phyloP scores from a whole-genome alignment of 2,329 filamentous ascomycete species.

The Arthrobotrys iridis region DNA sequence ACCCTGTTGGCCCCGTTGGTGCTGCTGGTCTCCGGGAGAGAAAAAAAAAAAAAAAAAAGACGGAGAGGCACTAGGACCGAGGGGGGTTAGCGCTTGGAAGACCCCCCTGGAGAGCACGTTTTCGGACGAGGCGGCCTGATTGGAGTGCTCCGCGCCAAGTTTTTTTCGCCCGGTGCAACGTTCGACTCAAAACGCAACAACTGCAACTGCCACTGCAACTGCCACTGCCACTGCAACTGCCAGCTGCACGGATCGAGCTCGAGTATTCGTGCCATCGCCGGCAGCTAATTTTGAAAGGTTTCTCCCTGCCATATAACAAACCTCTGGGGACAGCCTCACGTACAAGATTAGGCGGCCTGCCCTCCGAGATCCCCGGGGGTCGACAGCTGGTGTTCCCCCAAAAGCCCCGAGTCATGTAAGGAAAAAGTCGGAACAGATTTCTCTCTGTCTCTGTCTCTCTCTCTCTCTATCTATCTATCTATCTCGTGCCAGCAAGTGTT shows the following conservation, averaged over 20 bases:
- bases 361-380: conserved; percentile 1
- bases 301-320: conserved; percentile 16
- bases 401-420: conserved; percentile 24
- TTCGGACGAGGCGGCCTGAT: conserved; percentile 38
- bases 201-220: no score
- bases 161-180: conserved; percentile 25
- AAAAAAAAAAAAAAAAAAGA: background rate
- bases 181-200: conserved; percentile 44
- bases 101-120: conserved; percentile 31
- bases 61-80: conserved; percentile 1
- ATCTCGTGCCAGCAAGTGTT: conserved; percentile 42
- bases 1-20: no score
- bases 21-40: no score
- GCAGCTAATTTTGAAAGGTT: conserved; percentile 19
- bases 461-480: conserved; percentile 27
- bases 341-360: background rate
- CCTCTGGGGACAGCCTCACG: conserved; percentile 5
- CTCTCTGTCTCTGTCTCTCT: conserved; percentile 43
- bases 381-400: conserved; percentile 7
- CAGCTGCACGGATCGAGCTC: no score
- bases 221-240: no score
- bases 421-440: conserved; percentile 29
- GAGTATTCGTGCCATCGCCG: no score
- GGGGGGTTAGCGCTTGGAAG: background rate
- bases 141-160: conserved; percentile 41